A percentile compares a stretch with the other conserved stretches of the same genome.
phyloP scores from a whole-genome alignment of 2,329 filamentous ascomycete species.

The Neoscytalidium dimidiatum region DNA sequence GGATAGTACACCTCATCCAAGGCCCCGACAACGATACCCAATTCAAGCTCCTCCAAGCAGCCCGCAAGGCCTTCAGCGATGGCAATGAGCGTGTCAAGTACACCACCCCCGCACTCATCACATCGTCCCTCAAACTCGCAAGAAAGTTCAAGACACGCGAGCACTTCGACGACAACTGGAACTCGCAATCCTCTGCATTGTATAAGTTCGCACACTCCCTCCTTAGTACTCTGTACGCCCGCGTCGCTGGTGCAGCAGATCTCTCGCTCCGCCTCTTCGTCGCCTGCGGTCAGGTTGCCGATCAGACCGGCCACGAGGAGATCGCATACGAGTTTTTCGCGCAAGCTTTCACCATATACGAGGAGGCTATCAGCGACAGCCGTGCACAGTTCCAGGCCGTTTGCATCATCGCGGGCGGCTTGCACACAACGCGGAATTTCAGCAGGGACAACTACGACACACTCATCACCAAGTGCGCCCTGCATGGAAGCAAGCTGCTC shows the following conservation, averaged over 20 bases:
- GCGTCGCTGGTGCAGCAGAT: slow-evolving; percentile 84
- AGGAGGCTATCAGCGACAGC: slow-evolving; percentile 93
- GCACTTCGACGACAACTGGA: slow-evolving; percentile 78
- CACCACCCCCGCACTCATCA: slow-evolving; percentile 90
- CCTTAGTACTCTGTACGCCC: slow-evolving; percentile 82
- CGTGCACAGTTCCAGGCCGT: slow-evolving; percentile 98
- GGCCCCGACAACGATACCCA: slow-evolving; percentile 88
- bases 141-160: slow-evolving; percentile 87
- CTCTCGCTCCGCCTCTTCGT: slow-evolving; percentile 87
- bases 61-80: slow-evolving; percentile 82
- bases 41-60: slow-evolving; percentile 87
- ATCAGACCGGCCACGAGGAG: slow-evolving; percentile 89
- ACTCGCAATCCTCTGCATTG: slow-evolving; percentile 72
- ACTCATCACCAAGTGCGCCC: slow-evolving; percentile 93
- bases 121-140: slow-evolving; percentile 84
- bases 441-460: slow-evolving; percentile 98
- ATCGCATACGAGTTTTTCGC: slow-evolving; percentile 98
- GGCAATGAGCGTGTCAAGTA: slow-evolving; percentile 96
- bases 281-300: slow-evolving; percentile 87
- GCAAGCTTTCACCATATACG: slow-evolving; percentile 96
- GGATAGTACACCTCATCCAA: slow-evolving; percentile 85
- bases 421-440: slow-evolving; percentile 88
- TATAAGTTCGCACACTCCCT: slow-evolving; percentile 96
- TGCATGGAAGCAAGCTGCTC: slow-evolving; percentile 94
- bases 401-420: slow-evolving; percentile 84